Evolutionary conservation across 768 basidiomycete genomes (phyloP).

Genomic region (Pholiota molesta): DNA sequence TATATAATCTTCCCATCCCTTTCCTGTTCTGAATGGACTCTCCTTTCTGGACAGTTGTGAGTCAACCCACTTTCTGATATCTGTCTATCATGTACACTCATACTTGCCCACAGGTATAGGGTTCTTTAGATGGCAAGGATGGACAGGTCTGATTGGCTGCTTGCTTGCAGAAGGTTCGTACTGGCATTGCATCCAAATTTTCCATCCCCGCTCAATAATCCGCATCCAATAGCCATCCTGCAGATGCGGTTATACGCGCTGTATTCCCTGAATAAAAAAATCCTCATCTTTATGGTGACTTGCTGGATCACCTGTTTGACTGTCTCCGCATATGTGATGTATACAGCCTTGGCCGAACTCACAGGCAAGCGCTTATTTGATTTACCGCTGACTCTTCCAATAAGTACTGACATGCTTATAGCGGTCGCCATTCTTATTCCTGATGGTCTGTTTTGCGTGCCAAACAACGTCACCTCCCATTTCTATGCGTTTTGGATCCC

Average conservation of each 20-base stretch:
- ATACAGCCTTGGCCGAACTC: conserved; percentile 40
- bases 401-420: no score
- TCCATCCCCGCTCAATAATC: neutral
- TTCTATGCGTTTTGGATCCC: conserved; percentile 68
- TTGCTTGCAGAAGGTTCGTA: conserved; percentile 56
- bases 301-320: conserved; percentile 43
- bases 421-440: conserved; percentile 19
- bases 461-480: conserved; percentile 37
- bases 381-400: no score
- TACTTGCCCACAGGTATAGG: conserved; percentile 32
- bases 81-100: neutral
- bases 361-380: conserved; percentile 34
- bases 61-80: neutral
- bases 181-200: neutral
- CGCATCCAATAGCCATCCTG: conserved; percentile 47
- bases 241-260: conserved; percentile 68
- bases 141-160: conserved; percentile 56
- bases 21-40: neutral
- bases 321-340: conserved; percentile 52
- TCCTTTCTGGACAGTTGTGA: conserved; percentile 10
- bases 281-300: conserved; percentile 48
- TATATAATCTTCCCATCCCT: neutral
- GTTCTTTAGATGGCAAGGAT: conserved; percentile 65
- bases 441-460: conserved; percentile 44
- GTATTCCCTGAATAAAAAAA: conserved; percentile 53